Base-by-base conservation (phyloP, 2,329 filamentous ascomycete genomes). In the Xylariaceae sp. region DNA sequence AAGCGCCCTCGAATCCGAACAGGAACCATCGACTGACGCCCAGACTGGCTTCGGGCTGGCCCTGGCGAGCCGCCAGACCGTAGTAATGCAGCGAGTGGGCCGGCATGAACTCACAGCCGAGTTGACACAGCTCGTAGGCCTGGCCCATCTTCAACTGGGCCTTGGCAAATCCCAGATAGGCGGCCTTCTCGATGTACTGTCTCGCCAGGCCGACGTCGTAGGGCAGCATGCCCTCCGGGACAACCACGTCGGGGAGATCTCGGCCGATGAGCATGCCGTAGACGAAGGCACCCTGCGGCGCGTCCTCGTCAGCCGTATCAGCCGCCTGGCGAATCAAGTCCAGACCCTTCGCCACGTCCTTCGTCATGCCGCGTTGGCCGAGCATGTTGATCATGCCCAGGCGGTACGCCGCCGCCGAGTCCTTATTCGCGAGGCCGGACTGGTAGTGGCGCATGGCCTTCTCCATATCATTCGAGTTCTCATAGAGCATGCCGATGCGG, bases 1-100 rank as follows among this genome's bases (percentile, higher is more conserved):
- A 96, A 5, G 95, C 80, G 27, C 87, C 87, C 62, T 97, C 92
- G 61, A 94, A 91, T 2, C 94, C 94, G 66, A 95, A 97, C 31
- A 99, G 79, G 68, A 97, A 99, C 94, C 94, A 99, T 72, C 96
- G 94, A 72, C 92, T 97, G 58, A 99, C 91, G 31, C 92, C 91
- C 73, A 99, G 88, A 57, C 96, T 91, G 0, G 92, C 94, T 70
- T 99, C 94, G 0, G 91, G 79, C 65, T 97, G 91, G 19, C 91
- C 92, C 73, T 97, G 94, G 61, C 88, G 86, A 9, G 94, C 88
- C 27, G 94, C 92, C 34, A 99, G 79, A 39, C 90, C 89, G 67
- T 97, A 96, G 75, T 99, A 99, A 69, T 99, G 94, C 51, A 99
- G 74, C 1, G 92, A 97, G 55, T 95, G 80, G 0, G 90, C 87